Conservation (phyloP, 208 protist species). For the Blastocrithidia nonstop region DNA sequence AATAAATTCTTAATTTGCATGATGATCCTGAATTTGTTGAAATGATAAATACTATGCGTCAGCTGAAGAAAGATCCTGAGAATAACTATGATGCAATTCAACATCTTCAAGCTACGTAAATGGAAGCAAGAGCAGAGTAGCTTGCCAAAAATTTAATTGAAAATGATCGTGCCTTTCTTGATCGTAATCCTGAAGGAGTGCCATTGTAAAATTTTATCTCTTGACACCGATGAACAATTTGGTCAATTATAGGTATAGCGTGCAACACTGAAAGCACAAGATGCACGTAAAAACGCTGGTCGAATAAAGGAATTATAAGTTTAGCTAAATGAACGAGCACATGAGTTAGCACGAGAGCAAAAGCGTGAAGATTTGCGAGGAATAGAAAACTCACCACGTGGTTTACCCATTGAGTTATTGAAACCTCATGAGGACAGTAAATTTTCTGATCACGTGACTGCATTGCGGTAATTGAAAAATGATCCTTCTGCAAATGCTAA, state of each 20-base stretch:
- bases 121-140: conserved; percentile 40
- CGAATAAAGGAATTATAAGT: conserved; percentile 48
- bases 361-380: conserved; percentile 39
- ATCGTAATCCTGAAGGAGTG: conserved; percentile 42
- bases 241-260: conserved; percentile 38
- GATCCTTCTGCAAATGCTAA: too few species aligned
- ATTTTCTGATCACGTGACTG: background rate
- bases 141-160: conserved; percentile 32
- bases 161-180: conserved; percentile 35
- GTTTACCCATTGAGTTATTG: too few species aligned
- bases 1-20: conserved; percentile 53
- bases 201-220: conserved; percentile 29
- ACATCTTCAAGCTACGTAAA: conserved; percentile 24
- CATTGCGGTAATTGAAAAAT: conserved; percentile 6
- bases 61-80: background rate
- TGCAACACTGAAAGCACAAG: conserved; percentile 46
- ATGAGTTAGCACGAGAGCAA: conserved; percentile 43
- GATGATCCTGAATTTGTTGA: conserved; percentile 35
- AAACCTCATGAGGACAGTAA: too few species aligned
- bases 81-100: background rate
- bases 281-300: conserved; percentile 26
- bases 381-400: conserved; percentile 12
- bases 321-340: conserved; percentile 47
- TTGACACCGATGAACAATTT: conserved; percentile 52
- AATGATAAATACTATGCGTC: conserved; percentile 17